Base-by-base conservation (phyloP, 495 filamentous ascomycete species). In the Talaromyces nanjingensis region DNA sequence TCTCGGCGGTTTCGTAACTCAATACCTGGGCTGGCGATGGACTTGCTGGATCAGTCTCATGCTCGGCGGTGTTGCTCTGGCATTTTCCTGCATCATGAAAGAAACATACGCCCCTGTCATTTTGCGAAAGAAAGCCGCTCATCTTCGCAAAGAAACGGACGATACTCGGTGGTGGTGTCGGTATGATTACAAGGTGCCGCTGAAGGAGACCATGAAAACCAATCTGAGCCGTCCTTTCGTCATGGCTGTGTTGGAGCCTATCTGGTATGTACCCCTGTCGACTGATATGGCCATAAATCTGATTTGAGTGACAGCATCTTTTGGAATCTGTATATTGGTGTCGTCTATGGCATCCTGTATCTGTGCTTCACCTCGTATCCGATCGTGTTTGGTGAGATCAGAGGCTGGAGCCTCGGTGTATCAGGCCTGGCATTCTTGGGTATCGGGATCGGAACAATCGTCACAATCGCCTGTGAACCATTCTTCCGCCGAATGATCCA, bases 11-110 rank as follows among this genome's bases (percentile, higher is more conserved):
- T 92, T 92, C 67, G 83, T 90, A 4, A 76, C 72, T 22, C 73
- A 80, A 63, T 87, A 89, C 67, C 80, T 92, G 25, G 91, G 91
- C 8, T 96, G 92, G 92, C 74, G 90, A 31, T 96, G 90, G 90
- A 87, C 85, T n/a, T 90, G 89, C 71, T 96, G 92, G 90, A 74
- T 96, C 18, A 84, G 89, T 7, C 72, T 96, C 60, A 92, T 93
- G 33, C 73, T 88, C 2, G 77, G 81, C 0, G 88, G 85, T 2
- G 77, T 83, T 0, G 83, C 84, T 1, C 78, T 83, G 27, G 18
- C 80, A 25, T 68, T 83, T 61, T 79, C 87, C 53, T 65, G 76
- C 16, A 72, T 84, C 47, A 75, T 90, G 61, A 83, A 83, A 60
- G 92, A 96, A 68, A 94, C 91, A 0, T 96, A 96, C 67, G 82